Percentiles rank a stretch among this genome's conserved stretches.
phyloP scores from a whole-genome alignment of 192 early-diverging fungal species.

The Paraglomus occultum region DNA sequence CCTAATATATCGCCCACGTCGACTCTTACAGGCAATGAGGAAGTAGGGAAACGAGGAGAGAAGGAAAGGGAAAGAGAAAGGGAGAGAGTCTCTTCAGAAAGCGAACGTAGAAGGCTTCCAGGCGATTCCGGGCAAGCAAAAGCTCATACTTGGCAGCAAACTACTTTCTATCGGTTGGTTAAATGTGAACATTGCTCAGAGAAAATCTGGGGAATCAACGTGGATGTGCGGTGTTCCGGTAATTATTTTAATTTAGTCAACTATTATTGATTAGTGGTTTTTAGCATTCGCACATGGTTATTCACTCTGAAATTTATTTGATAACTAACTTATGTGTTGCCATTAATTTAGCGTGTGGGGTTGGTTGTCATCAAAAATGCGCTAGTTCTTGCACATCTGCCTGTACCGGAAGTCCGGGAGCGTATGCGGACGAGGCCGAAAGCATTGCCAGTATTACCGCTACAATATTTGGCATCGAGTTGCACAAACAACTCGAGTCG shows the following conservation, averaged over 20 bases:
- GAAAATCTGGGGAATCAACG: constrained; percentile 50
- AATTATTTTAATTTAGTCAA: constrained; percentile 15
- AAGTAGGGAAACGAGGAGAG: not conserved
- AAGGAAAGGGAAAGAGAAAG: not conserved
- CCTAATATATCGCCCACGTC: not conserved
- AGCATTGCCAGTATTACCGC: constrained; percentile 28
- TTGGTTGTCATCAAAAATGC: constrained; percentile 47
- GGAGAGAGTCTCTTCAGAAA: not conserved
- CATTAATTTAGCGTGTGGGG: constrained; percentile 43
- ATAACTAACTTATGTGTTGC: not conserved
- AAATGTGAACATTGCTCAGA: constrained; percentile 57
- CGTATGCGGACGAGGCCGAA: constrained; percentile 28
- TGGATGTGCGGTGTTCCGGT: constrained; percentile 49
- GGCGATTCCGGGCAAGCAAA: constrained; percentile 3
- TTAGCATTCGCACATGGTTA: constrained; percentile 3
- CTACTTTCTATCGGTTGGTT: constrained; percentile 43
- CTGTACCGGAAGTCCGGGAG: constrained; percentile 27
- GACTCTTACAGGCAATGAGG: not conserved
- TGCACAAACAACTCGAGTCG: constrained; percentile 51
- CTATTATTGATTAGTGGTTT: not conserved
- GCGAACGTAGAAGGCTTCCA: constrained; percentile 21
- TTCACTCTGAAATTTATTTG: not conserved
- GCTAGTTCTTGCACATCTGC: constrained; percentile 24
- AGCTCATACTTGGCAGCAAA: constrained; percentile 40
- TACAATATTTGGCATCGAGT: constrained; percentile 65